Conservation (phyloP, 1,139 yeast species). For the Yamadazyma atlantica region DNA sequence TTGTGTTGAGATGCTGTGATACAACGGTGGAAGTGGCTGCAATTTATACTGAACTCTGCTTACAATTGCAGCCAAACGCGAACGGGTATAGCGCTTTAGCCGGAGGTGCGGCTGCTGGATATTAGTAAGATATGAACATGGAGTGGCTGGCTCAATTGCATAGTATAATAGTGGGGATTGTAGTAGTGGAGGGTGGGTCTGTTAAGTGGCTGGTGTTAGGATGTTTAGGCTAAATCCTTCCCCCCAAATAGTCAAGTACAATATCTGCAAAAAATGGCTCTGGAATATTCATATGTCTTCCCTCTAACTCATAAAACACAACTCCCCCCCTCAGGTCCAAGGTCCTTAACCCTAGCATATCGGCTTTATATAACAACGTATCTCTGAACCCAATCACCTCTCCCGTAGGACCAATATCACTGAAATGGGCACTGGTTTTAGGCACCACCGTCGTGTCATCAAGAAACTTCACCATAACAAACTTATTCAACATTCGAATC, state of each 20-base stretch:
- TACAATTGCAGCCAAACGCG: no score
- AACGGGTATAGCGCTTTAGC: no score
- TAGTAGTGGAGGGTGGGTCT: no score
- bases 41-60: not conserved
- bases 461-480: constrained; percentile 61
- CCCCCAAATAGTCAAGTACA: constrained; percentile 34
- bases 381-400: constrained; percentile 45
- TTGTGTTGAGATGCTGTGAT: not conserved
- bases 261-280: constrained; percentile 45
- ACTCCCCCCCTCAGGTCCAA: constrained; percentile 45
- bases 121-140: no score
- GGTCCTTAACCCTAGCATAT: constrained; percentile 58
- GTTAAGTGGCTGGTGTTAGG: no score
- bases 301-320: constrained; percentile 53
- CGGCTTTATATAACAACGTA: constrained; percentile 49
- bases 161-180: no score
- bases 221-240: no score
- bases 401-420: constrained; percentile 49
- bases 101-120: no score
- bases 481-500: constrained; percentile 42
- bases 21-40: not conserved
- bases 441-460: constrained; percentile 72
- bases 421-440: constrained; percentile 68
- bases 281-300: constrained; percentile 66
- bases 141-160: no score